These are phyloP conservation scores for Jatropha podagrica DNA, from an alignment of 441 rosid genomes.

Conservation along the genomic window DNA sequence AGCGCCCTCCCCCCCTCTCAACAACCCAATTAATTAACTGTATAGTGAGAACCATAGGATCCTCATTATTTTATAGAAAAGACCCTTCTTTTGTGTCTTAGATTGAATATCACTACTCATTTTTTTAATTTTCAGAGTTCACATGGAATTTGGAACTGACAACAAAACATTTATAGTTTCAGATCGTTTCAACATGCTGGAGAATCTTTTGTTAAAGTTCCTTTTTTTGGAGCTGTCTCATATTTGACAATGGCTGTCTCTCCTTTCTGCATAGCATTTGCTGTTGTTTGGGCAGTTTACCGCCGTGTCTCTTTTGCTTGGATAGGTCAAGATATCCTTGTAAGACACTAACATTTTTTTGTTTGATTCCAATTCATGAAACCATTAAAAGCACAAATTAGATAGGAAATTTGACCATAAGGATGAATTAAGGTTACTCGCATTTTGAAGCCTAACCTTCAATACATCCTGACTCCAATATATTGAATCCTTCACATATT, in stretches of 20 bases:
- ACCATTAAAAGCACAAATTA: conserved; percentile 1
- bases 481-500: background rate
- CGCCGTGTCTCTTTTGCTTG: conserved; percentile 67
- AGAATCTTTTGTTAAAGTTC: conserved; percentile 76
- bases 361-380: background rate
- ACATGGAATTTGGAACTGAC: conserved; percentile 40
- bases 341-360: conserved; percentile 38
- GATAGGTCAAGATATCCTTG: conserved; percentile 99
- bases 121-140: conserved; percentile 1
- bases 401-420: background rate
- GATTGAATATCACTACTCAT: background rate
- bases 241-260: conserved; percentile 85
- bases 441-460: background rate
- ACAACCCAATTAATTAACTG: background rate
- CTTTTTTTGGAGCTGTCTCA: conserved; percentile 86
- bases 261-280: conserved; percentile 94
- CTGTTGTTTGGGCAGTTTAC: conserved; percentile 86
- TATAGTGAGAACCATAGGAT: background rate
- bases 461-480: background rate
- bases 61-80: background rate
- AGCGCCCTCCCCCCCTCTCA: no score
- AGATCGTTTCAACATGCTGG: conserved; percentile 79
- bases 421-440: background rate
- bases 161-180: conserved; percentile 44
- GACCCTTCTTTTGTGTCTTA: background rate